Conservation (phyloP, 2,329 filamentous ascomycete genomes). For the Mycogone perniciosa region DNA sequence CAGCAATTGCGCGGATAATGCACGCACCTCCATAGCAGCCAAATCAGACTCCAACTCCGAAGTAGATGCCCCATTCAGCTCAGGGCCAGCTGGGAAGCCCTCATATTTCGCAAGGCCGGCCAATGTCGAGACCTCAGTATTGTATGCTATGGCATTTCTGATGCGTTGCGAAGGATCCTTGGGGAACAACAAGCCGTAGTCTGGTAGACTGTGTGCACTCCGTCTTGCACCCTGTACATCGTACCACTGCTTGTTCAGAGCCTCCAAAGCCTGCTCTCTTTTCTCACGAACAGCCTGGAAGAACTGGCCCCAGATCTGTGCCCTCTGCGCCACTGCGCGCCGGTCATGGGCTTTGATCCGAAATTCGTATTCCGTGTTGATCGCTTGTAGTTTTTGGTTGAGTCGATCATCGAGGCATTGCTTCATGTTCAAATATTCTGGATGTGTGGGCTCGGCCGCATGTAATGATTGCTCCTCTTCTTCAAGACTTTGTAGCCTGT, state of each 20-base stretch:
- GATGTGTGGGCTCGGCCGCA: slow-evolving; percentile 65
- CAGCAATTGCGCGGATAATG: slow-evolving; percentile 5
- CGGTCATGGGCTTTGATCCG: slow-evolving; percentile 67
- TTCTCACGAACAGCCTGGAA: slow-evolving; percentile 80
- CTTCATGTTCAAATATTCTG: slow-evolving; percentile 86
- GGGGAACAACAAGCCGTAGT: slow-evolving; percentile 77
- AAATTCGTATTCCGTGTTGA: slow-evolving; percentile 66
- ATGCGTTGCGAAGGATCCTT: slow-evolving; percentile 71
- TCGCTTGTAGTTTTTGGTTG: slow-evolving; percentile 71
- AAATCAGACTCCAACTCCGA: slow-evolving; percentile 81
- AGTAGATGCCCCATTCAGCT: slow-evolving; percentile 64
- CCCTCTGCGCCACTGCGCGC: slow-evolving; percentile 71
- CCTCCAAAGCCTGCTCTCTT: slow-evolving; percentile 71
- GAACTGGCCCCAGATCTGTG: slow-evolving; percentile 84
- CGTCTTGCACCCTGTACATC: slow-evolving; percentile 85
- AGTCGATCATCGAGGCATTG: slow-evolving; percentile 77
- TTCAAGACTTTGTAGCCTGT: slow-evolving; percentile 77
- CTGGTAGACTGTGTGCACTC: slow-evolving; percentile 70
- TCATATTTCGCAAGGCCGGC: slow-evolving; percentile 90
- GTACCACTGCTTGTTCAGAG: slow-evolving; percentile 84
- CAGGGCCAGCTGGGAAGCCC: slow-evolving; percentile 91
- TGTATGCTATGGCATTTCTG: slow-evolving; percentile 83
- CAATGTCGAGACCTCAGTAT: slow-evolving; percentile 86
- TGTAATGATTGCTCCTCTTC: slow-evolving; percentile 57
- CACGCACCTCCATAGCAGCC: slow-evolving; percentile 72